Evolutionary conservation across 208 protist species (phyloP), one percentile per base, ranked within the genome.

Genomic region (Angomonas ambiguus): DNA sequence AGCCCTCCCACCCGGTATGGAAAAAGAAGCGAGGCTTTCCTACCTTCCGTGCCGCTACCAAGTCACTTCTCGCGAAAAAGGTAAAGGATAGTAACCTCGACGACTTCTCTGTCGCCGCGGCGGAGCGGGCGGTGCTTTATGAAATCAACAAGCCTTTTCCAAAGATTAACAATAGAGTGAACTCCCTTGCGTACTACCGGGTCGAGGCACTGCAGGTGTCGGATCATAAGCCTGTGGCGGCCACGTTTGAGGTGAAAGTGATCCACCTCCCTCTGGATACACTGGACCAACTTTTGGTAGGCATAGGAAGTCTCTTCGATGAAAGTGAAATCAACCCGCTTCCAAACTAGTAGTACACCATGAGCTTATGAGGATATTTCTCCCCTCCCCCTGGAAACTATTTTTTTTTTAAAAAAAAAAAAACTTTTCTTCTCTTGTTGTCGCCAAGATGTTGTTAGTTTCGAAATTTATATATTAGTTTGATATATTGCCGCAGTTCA

Each of bases 201-300:
- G 59, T 80, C n/a, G 62, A 56, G 41, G 16, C 1, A 16, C 55
- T 86, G 56, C 53, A 64, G 42, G 57, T 74, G 25, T 86, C 80
- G 11, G 80, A 86, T 65, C 80, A 86, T 32, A 65, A 74, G 0
- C 80, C 80, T 10, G 80, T 86, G 28, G 74, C 57, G n/a, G 75
- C 72, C 22, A 65, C 76, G 27, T 86, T 86, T 66, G 66, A 72
- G 6, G 75, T 86, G 13, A 57, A 31, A 22, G 76, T 82, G 28
- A 28, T 86, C n/a, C 59, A 62, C 5, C 38, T 85, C 53, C 18
- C n/a, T 1, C 67, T 72, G 22, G 67, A 68, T 31, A 42, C 78
- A 13, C 67, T 85, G 0, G 45, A 67, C 27, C 57, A 69, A 45
- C 30, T 81, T 1, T 28, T 81, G 2, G 55, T 33, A n/a, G 33